Evolutionary conservation across 345 rosid species (phyloP).

Genomic region (Bruguiera gymnorhiza): DNA sequence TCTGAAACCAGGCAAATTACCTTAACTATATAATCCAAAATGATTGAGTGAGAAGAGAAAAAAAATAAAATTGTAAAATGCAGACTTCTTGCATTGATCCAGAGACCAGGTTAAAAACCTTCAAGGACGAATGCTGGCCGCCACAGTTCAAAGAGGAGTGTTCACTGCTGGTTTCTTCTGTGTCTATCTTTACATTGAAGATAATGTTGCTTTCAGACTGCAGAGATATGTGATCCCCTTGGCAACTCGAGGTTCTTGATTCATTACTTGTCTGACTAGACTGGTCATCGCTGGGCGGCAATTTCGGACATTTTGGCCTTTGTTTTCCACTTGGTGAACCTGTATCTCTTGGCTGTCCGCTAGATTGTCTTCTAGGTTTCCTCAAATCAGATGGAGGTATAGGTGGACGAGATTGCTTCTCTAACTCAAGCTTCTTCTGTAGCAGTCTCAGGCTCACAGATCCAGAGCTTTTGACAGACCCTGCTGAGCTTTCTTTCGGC

Average conservation of each 20-base stretch:
- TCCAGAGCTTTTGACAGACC: constrained; percentile 51
- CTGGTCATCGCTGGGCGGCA: constrained; percentile 59
- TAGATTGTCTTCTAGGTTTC: constrained; percentile 53
- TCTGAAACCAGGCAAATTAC: constrained; percentile 35
- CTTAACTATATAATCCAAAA: constrained; percentile 15
- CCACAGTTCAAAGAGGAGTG: constrained; percentile 30
- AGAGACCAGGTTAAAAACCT: constrained; percentile 38
- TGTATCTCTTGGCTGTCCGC: constrained; percentile 40
- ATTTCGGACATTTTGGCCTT: constrained; percentile 42
- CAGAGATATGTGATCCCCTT: constrained; percentile 50
- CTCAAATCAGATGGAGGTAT: constrained; percentile 68
- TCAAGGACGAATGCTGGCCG: constrained; percentile 41
- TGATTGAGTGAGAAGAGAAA: neutral
- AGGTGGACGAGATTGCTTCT: constrained; percentile 79
- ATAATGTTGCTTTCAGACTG: constrained; percentile 48
- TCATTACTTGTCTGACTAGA: constrained; percentile 70
- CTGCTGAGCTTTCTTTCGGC: constrained; percentile 43
- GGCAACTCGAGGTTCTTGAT: constrained; percentile 59
- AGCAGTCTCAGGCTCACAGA: constrained; percentile 78
- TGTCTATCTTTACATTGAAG: constrained; percentile 33
- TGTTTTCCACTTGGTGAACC: constrained; percentile 61
- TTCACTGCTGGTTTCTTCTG: constrained; percentile 36
- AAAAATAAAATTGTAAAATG: constrained; percentile 14
- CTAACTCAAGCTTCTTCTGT: constrained; percentile 67
- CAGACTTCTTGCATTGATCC: constrained; percentile 51